A percentile compares a stretch with the other conserved stretches of the same genome.
These are phyloP conservation scores for Carpinus fangiana DNA, from an alignment of 306 rosid genomes.

Conservation along the genomic window DNA sequence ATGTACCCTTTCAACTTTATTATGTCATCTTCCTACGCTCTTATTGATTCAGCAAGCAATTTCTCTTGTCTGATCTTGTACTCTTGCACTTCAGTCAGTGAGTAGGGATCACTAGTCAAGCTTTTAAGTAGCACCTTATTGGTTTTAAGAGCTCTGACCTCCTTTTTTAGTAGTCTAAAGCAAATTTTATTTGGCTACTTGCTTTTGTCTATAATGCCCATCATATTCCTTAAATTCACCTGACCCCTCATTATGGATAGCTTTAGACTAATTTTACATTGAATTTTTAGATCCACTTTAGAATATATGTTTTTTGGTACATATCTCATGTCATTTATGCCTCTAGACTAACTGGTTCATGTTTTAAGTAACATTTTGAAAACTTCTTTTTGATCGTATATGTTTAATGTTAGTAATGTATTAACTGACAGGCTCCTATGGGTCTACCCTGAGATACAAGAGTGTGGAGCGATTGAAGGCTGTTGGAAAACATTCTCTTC, in stretches of 20 bases:
- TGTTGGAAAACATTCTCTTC: slow-evolving; percentile 84
- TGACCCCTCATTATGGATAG: neutral
- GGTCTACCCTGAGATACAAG: slow-evolving; percentile 92
- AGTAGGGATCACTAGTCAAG: neutral
- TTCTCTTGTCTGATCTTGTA: too few relatives aligned
- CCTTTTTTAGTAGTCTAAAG: neutral
- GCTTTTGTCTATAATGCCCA: neutral
- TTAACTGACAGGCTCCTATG: slow-evolving; percentile 73
- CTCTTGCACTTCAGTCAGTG: neutral
- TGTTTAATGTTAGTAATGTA: slow-evolving; percentile 14
- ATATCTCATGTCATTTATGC: neutral
- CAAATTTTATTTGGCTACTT: neutral
- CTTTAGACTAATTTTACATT: neutral
- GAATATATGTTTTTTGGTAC: neutral
- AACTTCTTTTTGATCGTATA: neutral
- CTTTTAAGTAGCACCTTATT: neutral
- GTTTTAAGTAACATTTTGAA: neutral
- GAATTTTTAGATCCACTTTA: neutral
- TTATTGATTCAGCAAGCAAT: neutral
- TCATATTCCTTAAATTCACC: neutral
- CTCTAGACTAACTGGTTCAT: too few relatives aligned
- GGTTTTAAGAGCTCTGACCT: neutral
- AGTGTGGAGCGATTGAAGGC: slow-evolving; percentile 84
- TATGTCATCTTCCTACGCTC: neutral
- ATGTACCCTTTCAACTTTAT: neutral